Conservation (phyloP, 176 grass and related monocot species). For the Ensete glaucum region DNA sequence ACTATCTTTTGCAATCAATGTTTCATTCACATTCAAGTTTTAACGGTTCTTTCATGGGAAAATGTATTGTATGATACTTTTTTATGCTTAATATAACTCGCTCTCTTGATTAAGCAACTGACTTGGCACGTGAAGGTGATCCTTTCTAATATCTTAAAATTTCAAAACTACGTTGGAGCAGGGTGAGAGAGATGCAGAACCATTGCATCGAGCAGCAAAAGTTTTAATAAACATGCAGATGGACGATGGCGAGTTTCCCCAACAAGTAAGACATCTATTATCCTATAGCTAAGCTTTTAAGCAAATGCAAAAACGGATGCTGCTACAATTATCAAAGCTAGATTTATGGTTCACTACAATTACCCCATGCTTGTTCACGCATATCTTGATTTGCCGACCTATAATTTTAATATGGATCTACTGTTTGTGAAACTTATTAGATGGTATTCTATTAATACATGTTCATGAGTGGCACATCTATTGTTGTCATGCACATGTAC, state of each 20-base stretch:
- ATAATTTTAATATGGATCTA: too few relatives aligned
- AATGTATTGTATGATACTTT: not conserved
- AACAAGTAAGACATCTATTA: conserved; percentile 53
- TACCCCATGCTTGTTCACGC: not conserved
- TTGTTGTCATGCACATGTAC: too few relatives aligned
- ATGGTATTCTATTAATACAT: too few relatives aligned
- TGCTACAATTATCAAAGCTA: too few relatives aligned
- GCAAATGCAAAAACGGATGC: too few relatives aligned
- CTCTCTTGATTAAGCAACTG: not conserved
- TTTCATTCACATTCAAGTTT: too few relatives aligned
- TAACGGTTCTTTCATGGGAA: too few relatives aligned
- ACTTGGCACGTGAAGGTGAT: not conserved
- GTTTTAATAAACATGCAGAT: conserved; percentile 66
- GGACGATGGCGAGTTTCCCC: conserved; percentile 81
- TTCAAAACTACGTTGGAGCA: conserved; percentile 15
- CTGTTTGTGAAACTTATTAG: not conserved
- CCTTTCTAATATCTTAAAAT: not conserved
- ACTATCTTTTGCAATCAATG: too few relatives aligned
- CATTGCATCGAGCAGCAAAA: conserved; percentile 66
- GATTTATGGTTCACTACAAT: too few relatives aligned
- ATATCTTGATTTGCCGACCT: not conserved
- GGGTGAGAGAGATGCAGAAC: conserved; percentile 64
- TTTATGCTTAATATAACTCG: not conserved
- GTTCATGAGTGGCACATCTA: too few relatives aligned
- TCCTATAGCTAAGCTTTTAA: too few relatives aligned